phyloP scores from a whole-genome alignment of 1,139 yeast species.

The Magnusiomyces suaveolens region DNA sequence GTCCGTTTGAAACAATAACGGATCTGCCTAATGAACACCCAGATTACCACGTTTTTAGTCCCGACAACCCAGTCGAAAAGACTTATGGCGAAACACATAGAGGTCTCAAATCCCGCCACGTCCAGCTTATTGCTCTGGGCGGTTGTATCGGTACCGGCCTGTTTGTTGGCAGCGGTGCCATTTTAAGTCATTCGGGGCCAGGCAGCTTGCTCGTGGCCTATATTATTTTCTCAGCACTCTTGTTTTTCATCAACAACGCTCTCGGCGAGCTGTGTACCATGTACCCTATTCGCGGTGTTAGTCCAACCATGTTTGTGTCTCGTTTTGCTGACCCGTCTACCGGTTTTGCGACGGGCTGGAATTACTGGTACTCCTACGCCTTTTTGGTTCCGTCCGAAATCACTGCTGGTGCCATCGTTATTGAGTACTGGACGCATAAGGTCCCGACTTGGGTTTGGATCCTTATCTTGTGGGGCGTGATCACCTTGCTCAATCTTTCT shows the following conservation, averaged over 20 bases:
- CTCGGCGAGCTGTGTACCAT: too few species aligned
- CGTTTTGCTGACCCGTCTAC: conserved; percentile 43
- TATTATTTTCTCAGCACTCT: too few species aligned
- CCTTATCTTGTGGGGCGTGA: conserved; percentile 50
- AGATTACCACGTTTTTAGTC: not conserved
- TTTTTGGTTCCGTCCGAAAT: conserved; percentile 59
- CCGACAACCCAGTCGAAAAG: not conserved
- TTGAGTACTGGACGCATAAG: conserved; percentile 61
- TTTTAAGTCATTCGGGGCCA: too few species aligned
- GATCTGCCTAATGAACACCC: not conserved
- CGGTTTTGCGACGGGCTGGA: conserved; percentile 76
- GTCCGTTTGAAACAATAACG: not conserved
- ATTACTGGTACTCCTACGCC: conserved; percentile 85
- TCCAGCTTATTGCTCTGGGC: conserved; percentile 81
- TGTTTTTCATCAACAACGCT: too few species aligned
- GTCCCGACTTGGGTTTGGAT: conserved; percentile 77
- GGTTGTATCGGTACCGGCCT: conserved; percentile 78
- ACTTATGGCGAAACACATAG: conserved; percentile 19
- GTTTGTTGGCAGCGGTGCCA: conserved; percentile 61
- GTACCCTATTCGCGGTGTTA: conserved; percentile 36
- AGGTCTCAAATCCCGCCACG: conserved; percentile 48
- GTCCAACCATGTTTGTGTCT: conserved; percentile 24
- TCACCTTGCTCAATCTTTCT: conserved; percentile 44
- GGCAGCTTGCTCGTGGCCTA: too few species aligned
- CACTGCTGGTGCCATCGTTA: conserved; percentile 68